Base-by-base conservation (phyloP, 23 red algal genomes). In the Chondrus crispus region DNA sequence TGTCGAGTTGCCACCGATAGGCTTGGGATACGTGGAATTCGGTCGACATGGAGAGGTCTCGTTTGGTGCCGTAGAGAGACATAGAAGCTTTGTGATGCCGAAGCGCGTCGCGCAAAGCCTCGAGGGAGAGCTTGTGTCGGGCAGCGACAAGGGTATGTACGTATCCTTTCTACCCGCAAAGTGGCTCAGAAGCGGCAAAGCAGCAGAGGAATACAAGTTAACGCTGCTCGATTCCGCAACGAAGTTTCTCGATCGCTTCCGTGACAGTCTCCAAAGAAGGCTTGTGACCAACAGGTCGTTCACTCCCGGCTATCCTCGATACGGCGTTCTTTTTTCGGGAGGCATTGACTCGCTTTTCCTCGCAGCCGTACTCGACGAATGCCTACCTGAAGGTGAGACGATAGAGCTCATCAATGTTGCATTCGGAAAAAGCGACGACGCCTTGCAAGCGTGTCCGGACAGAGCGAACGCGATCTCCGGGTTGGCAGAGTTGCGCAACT, bases 321-420 rank as follows among this genome's bases (percentile, higher is more conserved):
- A 94, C 37, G 92, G 62, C 20, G 90, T 98, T 9, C 80, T 98
- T 33, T 98, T 98, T 36, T 98, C 96, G 6, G 96, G 96, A 19
- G 96, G 96, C 29, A 85, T 98, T 35, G 96, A 98, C 45, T 95
- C 93, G 2, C 40, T 98, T 73, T 55, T 95, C 12, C 26, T 98
- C 5, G 93, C 96, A 38, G 54, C 64, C 44, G 69, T 93, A 32
- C 47, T 95, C 13, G 93, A 80, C 19, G 51, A 81, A 4, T 76
- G 73, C 46, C 73, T 95, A 45, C 74, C 96, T 2, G 68, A 39
- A 44, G 82, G 55, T 20, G 88, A 93, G 75, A 46, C 85, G 46
- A 33, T 98, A 6, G 80, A 98, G 9, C 93, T 98, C 14, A 75
- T 98, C 2, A 91, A 93, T 66, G 96, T 98, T 47, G 88, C 96